phyloP scores from a whole-genome alignment of 1,284 basidiomycete species.

The Leccinum pachyderme region DNA sequence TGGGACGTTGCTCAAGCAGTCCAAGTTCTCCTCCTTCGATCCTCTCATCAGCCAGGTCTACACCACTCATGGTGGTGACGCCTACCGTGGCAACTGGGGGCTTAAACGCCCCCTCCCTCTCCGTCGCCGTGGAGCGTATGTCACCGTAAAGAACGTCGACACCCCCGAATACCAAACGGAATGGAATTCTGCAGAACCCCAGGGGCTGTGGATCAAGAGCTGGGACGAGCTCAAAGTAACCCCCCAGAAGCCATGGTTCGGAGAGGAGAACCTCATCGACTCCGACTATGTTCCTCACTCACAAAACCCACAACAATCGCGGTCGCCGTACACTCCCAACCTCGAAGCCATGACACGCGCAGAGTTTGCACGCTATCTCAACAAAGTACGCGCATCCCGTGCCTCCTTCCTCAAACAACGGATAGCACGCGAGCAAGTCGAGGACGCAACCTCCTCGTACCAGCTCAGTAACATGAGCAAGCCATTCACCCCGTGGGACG shows the following conservation, averaged over 20 bases:
- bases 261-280: conserved; percentile 25
- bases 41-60: conserved; percentile 72
- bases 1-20: conserved; percentile 66
- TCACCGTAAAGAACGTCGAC: conserved; percentile 62
- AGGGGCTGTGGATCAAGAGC: conserved; percentile 61
- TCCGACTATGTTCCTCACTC: conserved; percentile 25
- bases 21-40: conserved; percentile 76
- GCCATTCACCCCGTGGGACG: conserved; percentile 31
- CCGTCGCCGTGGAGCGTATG: conserved; percentile 57
- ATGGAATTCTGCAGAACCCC: conserved; percentile 63
- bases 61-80: conserved; percentile 61
- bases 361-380: conserved; percentile 59
- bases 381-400: conserved; percentile 52
- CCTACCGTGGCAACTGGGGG: conserved; percentile 74
- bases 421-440: conserved; percentile 21
- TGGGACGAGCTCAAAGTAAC: conserved; percentile 61
- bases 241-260: conserved; percentile 28
- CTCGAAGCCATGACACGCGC: conserved; percentile 45
- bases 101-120: conserved; percentile 73
- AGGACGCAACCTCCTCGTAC: conserved; percentile 23
- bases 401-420: conserved; percentile 47
- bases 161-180: conserved; percentile 71
- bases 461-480: conserved; percentile 33
- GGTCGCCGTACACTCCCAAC: conserved; percentile 38
- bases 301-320: conserved; percentile 16